These are phyloP conservation scores for Populus nigra DNA, from an alignment of 345 rosid species.

Conservation along the genomic window DNA sequence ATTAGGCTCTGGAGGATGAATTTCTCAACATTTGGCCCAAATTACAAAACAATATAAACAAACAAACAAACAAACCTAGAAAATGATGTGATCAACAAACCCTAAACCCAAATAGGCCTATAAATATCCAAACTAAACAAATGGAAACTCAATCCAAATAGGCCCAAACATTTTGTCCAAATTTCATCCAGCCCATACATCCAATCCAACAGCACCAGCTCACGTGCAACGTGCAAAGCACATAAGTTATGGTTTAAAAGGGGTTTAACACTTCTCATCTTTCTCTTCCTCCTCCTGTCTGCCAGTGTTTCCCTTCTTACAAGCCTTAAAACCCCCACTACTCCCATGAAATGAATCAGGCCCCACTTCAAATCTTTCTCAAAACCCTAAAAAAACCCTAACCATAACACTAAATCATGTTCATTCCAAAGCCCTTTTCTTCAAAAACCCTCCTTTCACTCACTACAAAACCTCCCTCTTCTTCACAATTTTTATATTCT, in stretches of 20 bases:
- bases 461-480: neutral
- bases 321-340: slow-evolving; percentile 6
- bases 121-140: too few species aligned
- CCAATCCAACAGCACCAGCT: neutral
- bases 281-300: neutral
- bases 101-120: too few species aligned
- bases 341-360: neutral
- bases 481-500: slow-evolving; percentile 8
- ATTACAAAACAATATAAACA: too few species aligned
- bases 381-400: neutral
- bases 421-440: slow-evolving; percentile 24
- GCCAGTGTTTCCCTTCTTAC: neutral
- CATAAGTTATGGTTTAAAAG: slow-evolving; percentile 17
- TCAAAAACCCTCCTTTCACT: slow-evolving; percentile 24
- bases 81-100: too few species aligned
- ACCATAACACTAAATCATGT: neutral
- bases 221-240: slow-evolving; percentile 15
- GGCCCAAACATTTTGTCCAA: too few species aligned
- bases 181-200: neutral
- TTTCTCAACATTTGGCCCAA: neutral
- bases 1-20: neutral
- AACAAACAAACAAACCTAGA: too few species aligned
- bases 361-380: neutral
- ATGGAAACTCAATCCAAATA: too few species aligned
- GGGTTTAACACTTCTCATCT: neutral